Evolutionary conservation across 1,139 yeast species (phyloP).

Genomic region (Pichia sp.): DNA sequence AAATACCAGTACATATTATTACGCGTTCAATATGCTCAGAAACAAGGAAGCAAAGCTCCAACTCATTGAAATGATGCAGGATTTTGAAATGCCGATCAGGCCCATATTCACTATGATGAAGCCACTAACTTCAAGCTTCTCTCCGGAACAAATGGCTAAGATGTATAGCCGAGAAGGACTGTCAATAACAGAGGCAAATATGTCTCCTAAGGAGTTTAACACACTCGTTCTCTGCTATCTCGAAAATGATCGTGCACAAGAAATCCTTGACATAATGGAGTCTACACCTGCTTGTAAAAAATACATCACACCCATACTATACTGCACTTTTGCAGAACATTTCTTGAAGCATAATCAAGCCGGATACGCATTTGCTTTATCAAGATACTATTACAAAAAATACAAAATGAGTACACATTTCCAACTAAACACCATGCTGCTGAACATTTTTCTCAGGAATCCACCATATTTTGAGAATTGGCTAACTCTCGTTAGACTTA

Average conservation of each 20-base stretch:
- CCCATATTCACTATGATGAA: constrained; percentile 18
- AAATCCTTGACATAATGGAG: constrained; percentile 16
- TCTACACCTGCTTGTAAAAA: neutral
- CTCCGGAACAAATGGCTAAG: constrained; percentile 15
- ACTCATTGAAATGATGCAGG: constrained; percentile 19
- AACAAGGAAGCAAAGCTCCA: constrained; percentile 14
- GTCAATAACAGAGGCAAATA: constrained; percentile 13
- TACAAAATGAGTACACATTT: constrained; percentile 8
- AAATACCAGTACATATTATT: constrained; percentile 24
- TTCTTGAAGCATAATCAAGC: constrained; percentile 17
- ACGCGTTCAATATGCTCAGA: constrained; percentile 16
- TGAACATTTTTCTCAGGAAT: constrained; percentile 13
- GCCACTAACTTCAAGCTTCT: constrained; percentile 2
- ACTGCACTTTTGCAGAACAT: constrained; percentile 15
- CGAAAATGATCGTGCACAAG: constrained; percentile 8
- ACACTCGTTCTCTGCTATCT: constrained; percentile 17
- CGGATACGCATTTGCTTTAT: constrained; percentile 21
- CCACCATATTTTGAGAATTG: constrained; percentile 21
- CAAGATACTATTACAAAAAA: constrained; percentile 11
- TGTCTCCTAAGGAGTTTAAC: constrained; percentile 14
- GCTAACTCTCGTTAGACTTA: constrained; percentile 15
- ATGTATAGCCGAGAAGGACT: constrained; percentile 13
- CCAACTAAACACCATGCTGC: constrained; percentile 15
- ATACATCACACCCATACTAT: constrained; percentile 10
- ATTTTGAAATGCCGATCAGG: constrained; percentile 12